Evolutionary conservation across 2,329 filamentous ascomycete species (phyloP).

Genomic region (Didymosphaeria variabile): DNA sequence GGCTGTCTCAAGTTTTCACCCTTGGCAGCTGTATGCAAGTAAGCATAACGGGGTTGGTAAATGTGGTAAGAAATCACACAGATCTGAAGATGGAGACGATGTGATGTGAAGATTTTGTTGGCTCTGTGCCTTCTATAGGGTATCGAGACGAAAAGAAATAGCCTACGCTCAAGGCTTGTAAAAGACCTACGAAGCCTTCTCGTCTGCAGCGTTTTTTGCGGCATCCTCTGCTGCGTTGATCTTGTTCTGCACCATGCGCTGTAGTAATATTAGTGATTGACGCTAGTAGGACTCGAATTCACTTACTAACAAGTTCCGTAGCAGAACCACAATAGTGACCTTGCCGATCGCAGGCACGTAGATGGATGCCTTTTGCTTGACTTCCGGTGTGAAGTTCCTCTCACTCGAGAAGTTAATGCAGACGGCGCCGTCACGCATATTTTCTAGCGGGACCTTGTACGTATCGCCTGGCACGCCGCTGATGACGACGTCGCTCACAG

Average conservation of each 20-base stretch:
- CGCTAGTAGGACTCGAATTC: background rate
- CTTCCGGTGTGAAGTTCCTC: constrained; percentile 88
- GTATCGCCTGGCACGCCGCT: constrained; percentile 87
- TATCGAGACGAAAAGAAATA: constrained; percentile 7
- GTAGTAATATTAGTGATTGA: constrained; percentile 26
- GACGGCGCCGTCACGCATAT: constrained; percentile 89
- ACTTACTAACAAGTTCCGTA: constrained; percentile 87
- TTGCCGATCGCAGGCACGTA: constrained; percentile 98
- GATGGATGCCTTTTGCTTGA: constrained; percentile 96
- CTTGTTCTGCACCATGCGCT: constrained; percentile 57
- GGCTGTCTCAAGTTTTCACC: too few relatives aligned
- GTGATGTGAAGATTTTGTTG: constrained; percentile 12
- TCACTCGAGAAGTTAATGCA: constrained; percentile 98
- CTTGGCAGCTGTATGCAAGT: background rate
- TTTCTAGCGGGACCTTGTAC: constrained; percentile 87
- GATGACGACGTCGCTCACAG: constrained; percentile 92
- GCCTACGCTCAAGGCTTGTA: background rate
- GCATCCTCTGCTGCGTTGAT: constrained; percentile 43
- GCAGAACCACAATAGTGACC: constrained; percentile 90
- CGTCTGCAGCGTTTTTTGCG: constrained; percentile 27
- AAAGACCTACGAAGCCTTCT: constrained; percentile 25
- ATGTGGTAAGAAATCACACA: background rate
- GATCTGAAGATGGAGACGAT: constrained; percentile 5
- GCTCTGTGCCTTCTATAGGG: constrained; percentile 15
- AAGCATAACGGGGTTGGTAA: background rate